Evolutionary conservation across 768 basidiomycete species (phyloP).

Genomic region (Porpolomopsis calyptriformis): DNA sequence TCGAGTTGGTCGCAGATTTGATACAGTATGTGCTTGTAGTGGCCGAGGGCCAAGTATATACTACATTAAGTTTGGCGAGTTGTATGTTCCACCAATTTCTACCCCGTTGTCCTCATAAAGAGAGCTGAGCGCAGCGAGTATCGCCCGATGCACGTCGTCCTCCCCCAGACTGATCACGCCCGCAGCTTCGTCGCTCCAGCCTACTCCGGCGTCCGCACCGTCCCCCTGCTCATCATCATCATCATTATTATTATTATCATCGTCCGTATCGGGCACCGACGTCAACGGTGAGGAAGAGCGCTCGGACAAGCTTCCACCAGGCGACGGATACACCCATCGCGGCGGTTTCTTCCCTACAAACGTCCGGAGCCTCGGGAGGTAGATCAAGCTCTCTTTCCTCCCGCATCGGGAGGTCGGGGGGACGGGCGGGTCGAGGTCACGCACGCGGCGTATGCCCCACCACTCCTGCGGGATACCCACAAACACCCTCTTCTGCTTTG

Average conservation of each 20-base stretch:
- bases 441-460: background rate
- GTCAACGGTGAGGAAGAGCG: background rate
- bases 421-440: background rate
- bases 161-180: constrained; percentile 1
- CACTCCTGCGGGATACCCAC: constrained; percentile 1
- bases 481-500: constrained; percentile 1
- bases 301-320: background rate
- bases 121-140: background rate
- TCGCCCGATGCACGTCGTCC: constrained; percentile 1
- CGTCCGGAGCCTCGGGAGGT: background rate
- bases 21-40: too few relatives aligned
- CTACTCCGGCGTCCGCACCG: background rate
- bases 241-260: background rate
- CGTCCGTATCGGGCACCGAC: background rate
- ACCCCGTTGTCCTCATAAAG: too few relatives aligned
- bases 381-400: background rate
- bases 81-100: too few relatives aligned
- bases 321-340: background rate
- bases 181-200: too few relatives aligned
- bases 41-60: too few relatives aligned
- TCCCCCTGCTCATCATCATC: too few relatives aligned
- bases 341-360: constrained; percentile 4
- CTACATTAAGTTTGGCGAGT: too few relatives aligned
- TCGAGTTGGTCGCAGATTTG: too few relatives aligned
- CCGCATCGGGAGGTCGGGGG: background rate